Base-by-base conservation (phyloP, 2,329 filamentous ascomycete genomes). In the Sclerotinia glacialis region DNA sequence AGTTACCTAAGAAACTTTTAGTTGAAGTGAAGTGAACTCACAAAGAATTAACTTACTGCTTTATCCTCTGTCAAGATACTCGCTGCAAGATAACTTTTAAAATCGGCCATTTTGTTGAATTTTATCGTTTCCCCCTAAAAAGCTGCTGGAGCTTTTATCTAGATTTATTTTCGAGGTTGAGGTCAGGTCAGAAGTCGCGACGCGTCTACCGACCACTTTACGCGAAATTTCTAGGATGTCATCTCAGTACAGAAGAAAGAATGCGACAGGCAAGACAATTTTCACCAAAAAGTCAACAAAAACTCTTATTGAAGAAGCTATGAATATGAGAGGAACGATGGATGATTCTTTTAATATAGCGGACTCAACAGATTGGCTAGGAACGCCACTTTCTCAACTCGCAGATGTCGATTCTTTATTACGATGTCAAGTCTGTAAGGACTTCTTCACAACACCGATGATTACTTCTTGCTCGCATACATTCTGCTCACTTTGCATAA, bases 391-490 rank as follows among this genome's bases (percentile, higher is more conserved):
- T 1, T 79, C 86, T 21, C 80, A 81, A 18, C 84, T 96, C 65
- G 82, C 87, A 58, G 80, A 85, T 18, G 86, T 99, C 69, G 95
- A 99, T 75, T 88, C 90, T 68, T 88, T 93, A 3, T 83, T 99
- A 26, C 91, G 95, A 73, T 99, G 95, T 79, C 92, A 98, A 78
- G 91, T 99, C 68, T 99, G 95, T 85, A 98, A 98, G 77, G 96
- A 99, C 78, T 96, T 98, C 79, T 98, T 91, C 80, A 87, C 87
- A 69, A 96, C 93, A 61, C 95, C 95, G 0, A 95, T 99, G 86
- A 89, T 97, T 69, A 99, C 95, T 0, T 91, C 91, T 1, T 99
- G 95, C 80, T 90, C 87, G 64, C 95, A 99, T 77, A 98, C 95
- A 0, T 99, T 99, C 76, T 99, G 95, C 82, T 97, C 94, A 8